Conservation (phyloP, 768 basidiomycete genomes). For the Lentinula lateritia region DNA sequence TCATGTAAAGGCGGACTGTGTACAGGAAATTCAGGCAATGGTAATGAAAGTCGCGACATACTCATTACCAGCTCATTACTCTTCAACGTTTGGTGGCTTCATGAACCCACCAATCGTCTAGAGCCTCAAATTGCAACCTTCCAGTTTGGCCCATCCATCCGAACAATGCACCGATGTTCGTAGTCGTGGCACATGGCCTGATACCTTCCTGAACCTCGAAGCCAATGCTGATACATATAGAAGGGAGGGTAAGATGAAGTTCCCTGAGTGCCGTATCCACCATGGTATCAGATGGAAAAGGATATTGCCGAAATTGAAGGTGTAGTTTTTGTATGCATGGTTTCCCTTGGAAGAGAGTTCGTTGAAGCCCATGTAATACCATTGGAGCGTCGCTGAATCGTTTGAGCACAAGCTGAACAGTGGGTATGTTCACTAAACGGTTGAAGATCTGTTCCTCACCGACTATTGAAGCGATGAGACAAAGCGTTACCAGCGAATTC, state of each 20-base stretch:
- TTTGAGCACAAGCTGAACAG: background rate
- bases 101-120: background rate
- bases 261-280: background rate
- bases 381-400: background rate
- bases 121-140: background rate
- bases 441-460: background rate
- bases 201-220: background rate
- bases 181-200: background rate
- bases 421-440: background rate
- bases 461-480: background rate
- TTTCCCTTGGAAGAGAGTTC: background rate
- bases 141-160: background rate
- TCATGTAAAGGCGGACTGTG: too few relatives aligned
- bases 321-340: background rate
- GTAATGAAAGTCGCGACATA: too few relatives aligned
- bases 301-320: background rate
- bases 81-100: background rate
- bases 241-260: background rate
- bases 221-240: background rate
- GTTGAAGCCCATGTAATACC: background rate
- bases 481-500: background rate
- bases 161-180: background rate
- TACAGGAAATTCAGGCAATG: background rate
- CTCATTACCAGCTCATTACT: background rate
- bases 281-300: background rate